Percentiles rank a stretch among this genome's conserved stretches.
phyloP scores from a whole-genome alignment of 2,329 filamentous ascomycete genomes.

The Magnaporthiopsis poae region DNA sequence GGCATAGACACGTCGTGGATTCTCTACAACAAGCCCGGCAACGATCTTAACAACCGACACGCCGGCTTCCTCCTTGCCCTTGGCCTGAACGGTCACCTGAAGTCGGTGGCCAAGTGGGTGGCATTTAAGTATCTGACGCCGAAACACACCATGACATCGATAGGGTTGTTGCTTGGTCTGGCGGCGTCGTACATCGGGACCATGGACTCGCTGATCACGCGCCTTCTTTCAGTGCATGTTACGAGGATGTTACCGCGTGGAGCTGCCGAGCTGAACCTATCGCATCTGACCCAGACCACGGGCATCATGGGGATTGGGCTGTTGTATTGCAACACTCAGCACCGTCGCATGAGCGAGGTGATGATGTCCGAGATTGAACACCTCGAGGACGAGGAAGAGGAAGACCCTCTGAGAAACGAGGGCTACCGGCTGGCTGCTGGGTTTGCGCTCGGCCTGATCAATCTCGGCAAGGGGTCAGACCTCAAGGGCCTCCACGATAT shows the following conservation, averaged over 20 bases:
- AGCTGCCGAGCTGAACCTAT: conserved; percentile 87
- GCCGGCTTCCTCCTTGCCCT: conserved; percentile 86
- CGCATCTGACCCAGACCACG: conserved; percentile 85
- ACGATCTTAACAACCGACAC: conserved; percentile 88
- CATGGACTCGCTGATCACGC: conserved; percentile 92
- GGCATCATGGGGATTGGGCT: conserved; percentile 95
- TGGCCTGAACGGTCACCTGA: conserved; percentile 90
- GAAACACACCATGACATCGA: conserved; percentile 98
- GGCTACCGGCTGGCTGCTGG: conserved; percentile 93
- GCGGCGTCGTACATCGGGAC: conserved; percentile 91
- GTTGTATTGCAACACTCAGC: conserved; percentile 87
- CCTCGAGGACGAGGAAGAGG: conserved; percentile 69
- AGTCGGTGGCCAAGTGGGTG: conserved; percentile 89
- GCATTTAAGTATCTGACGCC: conserved; percentile 98
- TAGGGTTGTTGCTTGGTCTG: conserved; percentile 82
- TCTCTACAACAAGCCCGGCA: conserved; percentile 82
- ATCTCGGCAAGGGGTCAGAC: conserved; percentile 81
- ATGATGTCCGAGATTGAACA: conserved; percentile 97
- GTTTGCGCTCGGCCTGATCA: conserved; percentile 87
- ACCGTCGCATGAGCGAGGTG: conserved; percentile 95
- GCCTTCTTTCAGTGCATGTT: conserved; percentile 87
- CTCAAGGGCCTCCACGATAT: conserved; percentile 86
- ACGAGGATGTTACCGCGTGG: conserved; percentile 87
- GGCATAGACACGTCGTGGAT: conserved; percentile 99
- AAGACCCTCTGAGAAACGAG: conserved; percentile 79